Percentiles rank a stretch among this genome's conserved stretches.
Evolutionary conservation across 306 rosid species (phyloP).

Genomic region (Abrus pulchellus): DNA sequence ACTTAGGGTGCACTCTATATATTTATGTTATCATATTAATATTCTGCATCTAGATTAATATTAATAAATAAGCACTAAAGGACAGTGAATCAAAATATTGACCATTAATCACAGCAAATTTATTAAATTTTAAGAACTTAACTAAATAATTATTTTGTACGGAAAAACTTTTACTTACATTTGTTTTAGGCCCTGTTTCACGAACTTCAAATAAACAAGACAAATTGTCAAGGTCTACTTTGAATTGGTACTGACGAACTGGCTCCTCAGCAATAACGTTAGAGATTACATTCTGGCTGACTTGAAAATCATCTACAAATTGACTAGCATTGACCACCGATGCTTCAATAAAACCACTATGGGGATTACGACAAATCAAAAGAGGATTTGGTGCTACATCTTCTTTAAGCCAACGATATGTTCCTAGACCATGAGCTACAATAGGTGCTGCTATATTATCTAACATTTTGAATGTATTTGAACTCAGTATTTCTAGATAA

Average conservation of each 20-base stretch:
- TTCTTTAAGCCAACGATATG: conserved; percentile 89
- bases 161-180: conserved; percentile 63
- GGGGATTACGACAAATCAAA: conserved; percentile 62
- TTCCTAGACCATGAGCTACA: conserved; percentile 92
- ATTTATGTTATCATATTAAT: conserved; percentile 21
- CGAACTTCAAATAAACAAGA: conserved; percentile 69
- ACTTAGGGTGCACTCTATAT: neutral
- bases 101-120: neutral
- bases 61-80: conserved; percentile 1
- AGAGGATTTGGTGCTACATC: conserved; percentile 71
- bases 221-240: conserved; percentile 55
- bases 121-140: neutral
- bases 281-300: conserved; percentile 61
- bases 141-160: neutral
- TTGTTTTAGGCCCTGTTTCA: conserved; percentile 72
- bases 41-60: neutral
- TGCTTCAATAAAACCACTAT: conserved; percentile 78
- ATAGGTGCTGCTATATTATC: conserved; percentile 55
- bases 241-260: conserved; percentile 59
- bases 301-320: conserved; percentile 63
- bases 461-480: conserved; percentile 51
- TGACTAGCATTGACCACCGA: conserved; percentile 73
- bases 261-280: conserved; percentile 57
- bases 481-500: conserved; percentile 76
- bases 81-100: neutral